Evolutionary conservation across 164 flowering plant species (phyloP), one percentile per base, ranked within the genome.

Genomic region (Sedum album): DNA sequence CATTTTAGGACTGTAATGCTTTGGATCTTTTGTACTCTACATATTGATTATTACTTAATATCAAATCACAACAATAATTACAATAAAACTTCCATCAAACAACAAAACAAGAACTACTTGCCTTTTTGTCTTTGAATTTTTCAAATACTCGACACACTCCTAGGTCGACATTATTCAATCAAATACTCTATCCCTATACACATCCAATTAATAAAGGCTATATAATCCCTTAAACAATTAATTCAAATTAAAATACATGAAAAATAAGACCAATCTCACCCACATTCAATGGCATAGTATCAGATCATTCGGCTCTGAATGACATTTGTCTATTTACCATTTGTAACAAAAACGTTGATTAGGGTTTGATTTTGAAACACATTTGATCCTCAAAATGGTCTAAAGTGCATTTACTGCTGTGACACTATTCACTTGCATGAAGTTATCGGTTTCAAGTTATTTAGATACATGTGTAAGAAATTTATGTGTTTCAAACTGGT

Each of bases 221-320:
- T 17, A 49, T 49, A 6, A 49, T 49, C 57, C 26, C 23, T 49
- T 21, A 21, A 49, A 25, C 57, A 49, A 49, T n/a, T 49, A 49
- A 7, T 49, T 49, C 57, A 49, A n/a, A 49, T 21, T 5, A 49
- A 49, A 21, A n/a, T 7, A 49, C 57, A 49, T 10, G n/a, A 44
- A 44, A 44, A 44, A 44, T 15, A 5, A 49, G 57, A n/a, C 26
- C 26, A 53, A 53, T 53, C 28, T 53, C 60, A 23, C 26, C 60
- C 60, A 53, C 60, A 53, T 53, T 53, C 60, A 53, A 53, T 53
- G 60, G 60, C 60, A 23, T 21, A 53, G 60, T 23, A 53, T 53
- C 8, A 13, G 30, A 53, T 53, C 14, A 53, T 6, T 53, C 28
- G 30, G 14, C 28, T 23, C 60, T 7, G 14, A 53, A 53, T 21